These are phyloP conservation scores for Madurella mycetomatis DNA, from an alignment of 2,329 filamentous ascomycete species.

Conservation along the genomic window DNA sequence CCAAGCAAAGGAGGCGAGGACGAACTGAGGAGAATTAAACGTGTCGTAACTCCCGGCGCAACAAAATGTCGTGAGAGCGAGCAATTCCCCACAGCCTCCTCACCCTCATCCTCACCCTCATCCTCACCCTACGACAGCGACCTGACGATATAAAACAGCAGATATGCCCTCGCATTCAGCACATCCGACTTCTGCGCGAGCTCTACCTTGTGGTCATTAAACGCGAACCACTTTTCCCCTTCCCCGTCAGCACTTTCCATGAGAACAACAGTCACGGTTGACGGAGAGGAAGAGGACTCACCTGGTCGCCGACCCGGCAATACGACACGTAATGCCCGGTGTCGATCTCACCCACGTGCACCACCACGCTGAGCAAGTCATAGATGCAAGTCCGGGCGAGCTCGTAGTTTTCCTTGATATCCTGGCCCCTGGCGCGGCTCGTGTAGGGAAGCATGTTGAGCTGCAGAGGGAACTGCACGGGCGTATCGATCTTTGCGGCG, in stretches of 20 bases:
- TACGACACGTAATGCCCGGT: conserved; percentile 92
- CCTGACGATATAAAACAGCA: conserved; percentile 79
- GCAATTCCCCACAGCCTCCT: not conserved
- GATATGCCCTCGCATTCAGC: conserved; percentile 77
- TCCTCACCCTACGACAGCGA: conserved; percentile 43
- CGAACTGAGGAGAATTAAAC: no score
- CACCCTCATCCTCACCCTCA: conserved; percentile 8
- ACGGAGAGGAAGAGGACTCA: conserved; percentile 31
- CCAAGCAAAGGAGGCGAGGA: no score
- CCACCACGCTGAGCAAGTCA: conserved; percentile 82
- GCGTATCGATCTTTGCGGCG: conserved; percentile 82
- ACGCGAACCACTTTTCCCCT: conserved; percentile 74
- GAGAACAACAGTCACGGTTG: not conserved
- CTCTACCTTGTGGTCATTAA: conserved; percentile 92
- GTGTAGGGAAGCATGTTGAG: conserved; percentile 92
- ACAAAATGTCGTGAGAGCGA: no score
- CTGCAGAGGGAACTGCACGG: conserved; percentile 77
- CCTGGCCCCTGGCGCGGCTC: conserved; percentile 54
- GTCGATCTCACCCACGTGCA: conserved; percentile 89
- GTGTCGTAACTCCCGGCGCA: no score
- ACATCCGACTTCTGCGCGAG: conserved; percentile 80
- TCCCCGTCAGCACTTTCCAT: conserved; percentile 11
- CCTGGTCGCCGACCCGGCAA: conserved; percentile 71
- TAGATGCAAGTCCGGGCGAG: conserved; percentile 68
- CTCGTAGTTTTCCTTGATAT: conserved; percentile 49